A percentile compares a stretch with the other conserved stretches of the same genome.
Evolutionary conservation across 1,284 basidiomycete species (phyloP).

Genomic region (Melampsora larici-populina): DNA sequence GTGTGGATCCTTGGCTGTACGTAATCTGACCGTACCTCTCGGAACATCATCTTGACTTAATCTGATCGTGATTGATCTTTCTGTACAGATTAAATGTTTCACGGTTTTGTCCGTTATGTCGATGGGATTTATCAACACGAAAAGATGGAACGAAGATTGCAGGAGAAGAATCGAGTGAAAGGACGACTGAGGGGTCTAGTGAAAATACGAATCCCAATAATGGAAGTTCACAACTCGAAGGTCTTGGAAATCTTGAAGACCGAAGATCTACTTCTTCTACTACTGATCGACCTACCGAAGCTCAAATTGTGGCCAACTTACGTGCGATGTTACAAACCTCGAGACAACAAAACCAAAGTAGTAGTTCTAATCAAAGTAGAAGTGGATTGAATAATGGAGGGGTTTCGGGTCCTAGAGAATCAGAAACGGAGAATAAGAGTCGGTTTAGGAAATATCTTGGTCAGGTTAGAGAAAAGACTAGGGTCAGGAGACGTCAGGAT

Average conservation of each 20-base stretch:
- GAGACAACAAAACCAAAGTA: not conserved
- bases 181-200: not conserved
- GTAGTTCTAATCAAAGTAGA: too few species aligned
- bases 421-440: too few species aligned
- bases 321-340: constrained; percentile 29
- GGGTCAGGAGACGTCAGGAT: too few species aligned
- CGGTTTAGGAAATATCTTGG: too few species aligned
- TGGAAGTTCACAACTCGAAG: not conserved
- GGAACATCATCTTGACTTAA: not conserved
- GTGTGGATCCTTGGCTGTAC: constrained; percentile 72
- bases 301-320: constrained; percentile 33
- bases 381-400: too few species aligned
- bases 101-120: constrained; percentile 81
- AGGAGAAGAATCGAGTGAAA: not conserved
- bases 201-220: not conserved
- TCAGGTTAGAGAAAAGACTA: too few species aligned
- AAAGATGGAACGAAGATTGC: constrained; percentile 39
- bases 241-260: not conserved
- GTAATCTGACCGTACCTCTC: not conserved
- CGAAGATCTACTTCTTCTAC: not conserved
- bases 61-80: not conserved
- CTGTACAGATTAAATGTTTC: constrained; percentile 63
- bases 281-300: constrained; percentile 2
- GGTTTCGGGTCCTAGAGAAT: too few species aligned
- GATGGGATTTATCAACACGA: constrained; percentile 54